Conservation (phyloP, 768 basidiomycete species). For the Suillus variegatus region DNA sequence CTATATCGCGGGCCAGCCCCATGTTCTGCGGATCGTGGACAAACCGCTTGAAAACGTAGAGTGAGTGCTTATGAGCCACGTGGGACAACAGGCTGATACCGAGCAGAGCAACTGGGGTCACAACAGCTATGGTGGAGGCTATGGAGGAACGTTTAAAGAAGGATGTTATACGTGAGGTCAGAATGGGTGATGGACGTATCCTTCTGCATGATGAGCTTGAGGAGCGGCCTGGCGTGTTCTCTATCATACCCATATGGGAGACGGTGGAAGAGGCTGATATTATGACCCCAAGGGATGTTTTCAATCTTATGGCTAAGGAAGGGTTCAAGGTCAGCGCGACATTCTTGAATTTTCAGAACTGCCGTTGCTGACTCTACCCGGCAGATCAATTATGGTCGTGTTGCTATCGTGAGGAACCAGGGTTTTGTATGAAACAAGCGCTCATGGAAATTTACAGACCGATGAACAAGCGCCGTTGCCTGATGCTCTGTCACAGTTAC, state of each 20-base stretch:
- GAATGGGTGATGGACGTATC: constrained; percentile 67
- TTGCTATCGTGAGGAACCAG: constrained; percentile 73
- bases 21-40: constrained; percentile 86
- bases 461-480: constrained; percentile 97
- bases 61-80: constrained; percentile 43
- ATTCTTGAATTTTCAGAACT: background rate
- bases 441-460: constrained; percentile 55
- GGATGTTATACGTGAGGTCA: constrained; percentile 85
- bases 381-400: constrained; percentile 84
- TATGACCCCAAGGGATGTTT: constrained; percentile 85
- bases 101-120: constrained; percentile 86
- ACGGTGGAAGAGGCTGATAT: constrained; percentile 78
- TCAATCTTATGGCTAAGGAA: constrained; percentile 69
- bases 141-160: constrained; percentile 90
- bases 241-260: constrained; percentile 96
- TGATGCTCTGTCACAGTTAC: constrained; percentile 75
- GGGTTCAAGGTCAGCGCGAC: constrained; percentile 64
- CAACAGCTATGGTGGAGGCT: constrained; percentile 83
- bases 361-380: constrained; percentile 5
- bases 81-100: constrained; percentile 1
- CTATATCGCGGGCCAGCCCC: constrained; percentile 83
- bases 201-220: constrained; percentile 96
- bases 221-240: constrained; percentile 85
- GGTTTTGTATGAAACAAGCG: constrained; percentile 1
- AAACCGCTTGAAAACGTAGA: constrained; percentile 94